These are phyloP conservation scores for Pyrenula aspistea DNA, from an alignment of 495 filamentous ascomycete genomes.

Conservation along the genomic window DNA sequence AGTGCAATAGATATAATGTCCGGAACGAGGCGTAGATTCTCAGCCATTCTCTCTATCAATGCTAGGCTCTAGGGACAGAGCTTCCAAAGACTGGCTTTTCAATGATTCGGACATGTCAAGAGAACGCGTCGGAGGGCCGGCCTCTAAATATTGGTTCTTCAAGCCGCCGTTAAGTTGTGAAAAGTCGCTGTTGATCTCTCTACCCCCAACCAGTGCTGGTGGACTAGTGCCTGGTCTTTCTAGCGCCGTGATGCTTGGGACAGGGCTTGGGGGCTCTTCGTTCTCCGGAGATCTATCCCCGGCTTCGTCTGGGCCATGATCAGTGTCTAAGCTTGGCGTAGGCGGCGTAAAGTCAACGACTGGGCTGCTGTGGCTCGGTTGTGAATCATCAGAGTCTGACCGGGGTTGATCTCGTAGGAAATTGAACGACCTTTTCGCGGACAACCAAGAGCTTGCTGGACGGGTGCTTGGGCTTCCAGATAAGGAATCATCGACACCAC, in stretches of 20 bases:
- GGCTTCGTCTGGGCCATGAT: background rate
- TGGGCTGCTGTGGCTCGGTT: conserved; percentile 24
- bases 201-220: background rate
- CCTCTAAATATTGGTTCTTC: background rate
- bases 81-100: too few species aligned
- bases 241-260: background rate
- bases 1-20: too few species aligned
- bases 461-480: conserved; percentile 32
- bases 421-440: background rate
- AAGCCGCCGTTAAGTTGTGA: background rate
- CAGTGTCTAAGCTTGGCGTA: conserved; percentile 28
- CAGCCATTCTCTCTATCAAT: background rate
- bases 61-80: background rate
- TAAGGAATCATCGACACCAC: conserved; percentile 6
- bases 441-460: conserved; percentile 8
- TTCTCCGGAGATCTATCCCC: background rate
- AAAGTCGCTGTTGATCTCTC: background rate
- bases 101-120: too few species aligned
- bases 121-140: background rate
- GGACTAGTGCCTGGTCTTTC: background rate
- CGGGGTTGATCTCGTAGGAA: conserved; percentile 16
- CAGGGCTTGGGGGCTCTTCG: background rate
- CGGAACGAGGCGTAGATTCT: too few species aligned
- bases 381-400: conserved; percentile 29
- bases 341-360: conserved; percentile 31